Percentiles rank a stretch among this genome's conserved stretches.
Conservation (phyloP, 257 asterid genomes). For the Petunia secreta region DNA sequence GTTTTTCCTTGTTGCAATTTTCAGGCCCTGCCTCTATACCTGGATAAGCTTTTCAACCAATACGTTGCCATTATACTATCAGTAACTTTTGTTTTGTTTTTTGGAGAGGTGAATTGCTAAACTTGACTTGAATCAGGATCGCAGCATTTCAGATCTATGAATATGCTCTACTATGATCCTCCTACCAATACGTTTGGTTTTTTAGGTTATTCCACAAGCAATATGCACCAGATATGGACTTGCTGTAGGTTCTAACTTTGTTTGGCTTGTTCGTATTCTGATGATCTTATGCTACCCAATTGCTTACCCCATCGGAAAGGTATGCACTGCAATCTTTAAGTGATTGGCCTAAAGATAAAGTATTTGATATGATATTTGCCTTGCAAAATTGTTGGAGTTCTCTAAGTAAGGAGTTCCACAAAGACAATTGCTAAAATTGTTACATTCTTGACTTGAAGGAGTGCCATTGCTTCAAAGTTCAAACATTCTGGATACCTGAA, state of each 20-base stretch:
- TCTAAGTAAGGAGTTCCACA: neutral
- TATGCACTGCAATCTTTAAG: conserved; percentile 30
- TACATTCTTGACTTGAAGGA: conserved; percentile 5
- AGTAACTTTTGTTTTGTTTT: conserved; percentile 88
- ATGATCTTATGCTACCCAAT: conserved; percentile 83
- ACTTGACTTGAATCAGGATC: conserved; percentile 14
- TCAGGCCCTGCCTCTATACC: conserved; percentile 97
- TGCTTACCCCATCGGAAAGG: conserved; percentile 96
- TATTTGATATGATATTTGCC: neutral
- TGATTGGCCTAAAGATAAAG: neutral
- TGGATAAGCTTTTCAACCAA: conserved; percentile 89
- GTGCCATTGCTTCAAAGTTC: conserved; percentile 1
- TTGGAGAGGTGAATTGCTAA: conserved; percentile 78
- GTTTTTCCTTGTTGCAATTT: conserved; percentile 30
- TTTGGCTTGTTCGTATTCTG: conserved; percentile 86
- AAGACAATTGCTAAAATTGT: neutral
- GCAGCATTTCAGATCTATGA: conserved; percentile 2
- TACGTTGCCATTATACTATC: conserved; percentile 90
- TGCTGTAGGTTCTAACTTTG: conserved; percentile 87
- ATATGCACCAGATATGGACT: conserved; percentile 97
- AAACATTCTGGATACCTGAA: neutral
- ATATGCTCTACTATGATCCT: conserved; percentile 14
- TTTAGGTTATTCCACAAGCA: conserved; percentile 98
- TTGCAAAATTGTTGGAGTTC: neutral
- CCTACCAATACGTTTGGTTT: conserved; percentile 16